Base-by-base conservation (phyloP, 1,284 basidiomycete species). In the Puccinia polysora region DNA sequence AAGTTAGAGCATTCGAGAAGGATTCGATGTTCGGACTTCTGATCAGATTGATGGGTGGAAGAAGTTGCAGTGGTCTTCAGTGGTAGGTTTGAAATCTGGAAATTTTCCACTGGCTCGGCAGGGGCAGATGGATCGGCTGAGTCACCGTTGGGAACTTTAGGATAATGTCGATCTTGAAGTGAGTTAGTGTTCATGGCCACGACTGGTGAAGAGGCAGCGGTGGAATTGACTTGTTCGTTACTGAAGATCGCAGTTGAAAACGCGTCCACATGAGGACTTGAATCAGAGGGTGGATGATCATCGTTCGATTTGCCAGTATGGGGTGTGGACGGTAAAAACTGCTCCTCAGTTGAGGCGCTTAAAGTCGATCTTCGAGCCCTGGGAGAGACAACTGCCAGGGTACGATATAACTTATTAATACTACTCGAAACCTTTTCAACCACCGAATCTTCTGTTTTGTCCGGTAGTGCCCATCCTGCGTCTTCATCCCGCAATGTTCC, bases 401-500 rank as follows among this genome's bases (percentile, higher is more conserved):
- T 34, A 38, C n/a, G 2, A 7, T 63, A 30, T 7, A 71, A 23
- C 20, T 40, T 45, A 2, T 25, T 28, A 14, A 71, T 3, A 45
- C 45, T 30, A 1, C 65, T 38, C 12, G 65, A 32, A 15, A 65
- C 49, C 7, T 58, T 49, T 30, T 58, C 53, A 10, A 72, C 23
- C 38, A 40, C 36, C 25, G 18, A 30, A 7, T 36, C 28, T 0
- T 69, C 73, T 34, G 60, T 59, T 15, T 36, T 69, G 47, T 79
- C 77, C 0, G 77, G 76, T 4, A 78, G 40, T 1, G 77, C 77
- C 78, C 78, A 79, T 3, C 75, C 65, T 2, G 28, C 25, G 20
- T 78, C 78, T 12, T 75, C 74, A 38, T 79, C 78, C n/a, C 28
- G 0, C 49, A 74, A 53, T 0, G 25, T 30, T 2, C 52, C 36